Evolutionary conservation across 116 monocot species (phyloP).

Genomic region (Zostera marina): DNA sequence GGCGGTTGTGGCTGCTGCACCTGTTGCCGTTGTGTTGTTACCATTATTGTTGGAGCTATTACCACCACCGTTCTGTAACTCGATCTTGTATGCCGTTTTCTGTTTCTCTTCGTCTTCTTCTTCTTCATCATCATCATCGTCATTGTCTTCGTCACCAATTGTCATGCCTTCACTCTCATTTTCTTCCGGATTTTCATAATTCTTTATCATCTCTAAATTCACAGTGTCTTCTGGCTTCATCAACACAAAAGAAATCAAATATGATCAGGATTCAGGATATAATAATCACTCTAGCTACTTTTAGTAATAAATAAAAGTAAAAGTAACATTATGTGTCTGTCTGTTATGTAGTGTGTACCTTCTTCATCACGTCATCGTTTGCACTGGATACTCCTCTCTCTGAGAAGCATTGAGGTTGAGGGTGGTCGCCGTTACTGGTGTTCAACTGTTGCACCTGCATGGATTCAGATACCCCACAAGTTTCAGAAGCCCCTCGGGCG

Average conservation of each 20-base stretch:
- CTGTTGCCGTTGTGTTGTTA: conserved; percentile 4
- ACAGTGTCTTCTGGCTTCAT: conserved; percentile 75
- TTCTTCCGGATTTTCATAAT: conserved; percentile 16
- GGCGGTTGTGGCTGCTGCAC: conserved; percentile 8
- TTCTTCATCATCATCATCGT: conserved; percentile 25
- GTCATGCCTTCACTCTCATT: conserved; percentile 2
- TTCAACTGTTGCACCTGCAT: background rate
- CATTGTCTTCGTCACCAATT: conserved; percentile 10
- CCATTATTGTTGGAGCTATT: conserved; percentile 6
- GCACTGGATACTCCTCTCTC: conserved; percentile 4
- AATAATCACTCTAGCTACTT: background rate
- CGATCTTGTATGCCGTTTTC: conserved; percentile 46
- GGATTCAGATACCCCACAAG: background rate
- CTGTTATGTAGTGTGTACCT: conserved; percentile 12
- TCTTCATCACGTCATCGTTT: conserved; percentile 3
- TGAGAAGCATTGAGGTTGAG: background rate
- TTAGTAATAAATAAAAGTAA: background rate
- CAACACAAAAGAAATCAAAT: conserved; percentile 4
- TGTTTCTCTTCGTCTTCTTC: conserved; percentile 36
- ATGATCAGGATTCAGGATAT: background rate
- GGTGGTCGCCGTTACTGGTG: conserved; percentile 15
- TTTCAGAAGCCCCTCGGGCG: conserved; percentile 1
- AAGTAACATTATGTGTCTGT: too few species aligned
- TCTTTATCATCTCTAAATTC: conserved; percentile 43
- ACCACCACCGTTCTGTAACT: conserved; percentile 39